Base-by-base conservation (phyloP, 352 stramenopile genomes). In the Pythium coloratum region DNA sequence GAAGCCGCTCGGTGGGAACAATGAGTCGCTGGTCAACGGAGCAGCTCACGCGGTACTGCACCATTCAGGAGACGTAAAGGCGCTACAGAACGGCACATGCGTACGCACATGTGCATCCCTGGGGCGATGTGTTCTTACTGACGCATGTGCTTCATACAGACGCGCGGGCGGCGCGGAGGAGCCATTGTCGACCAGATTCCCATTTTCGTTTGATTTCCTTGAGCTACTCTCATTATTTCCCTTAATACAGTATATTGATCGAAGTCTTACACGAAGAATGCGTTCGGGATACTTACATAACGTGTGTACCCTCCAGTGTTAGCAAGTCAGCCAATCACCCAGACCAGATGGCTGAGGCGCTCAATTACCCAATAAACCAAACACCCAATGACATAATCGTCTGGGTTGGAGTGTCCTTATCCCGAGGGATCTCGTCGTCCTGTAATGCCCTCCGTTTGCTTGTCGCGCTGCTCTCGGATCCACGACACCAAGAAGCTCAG, bases 351-450 rank as follows among this genome's bases (percentile, higher is more conserved):
- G 46, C 46, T 38, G 33, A 14, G 2, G 7, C 14, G 12, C 46
- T 8, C 20, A 13, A 14, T 13, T 26, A 33, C 36, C 24, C 36
- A 62, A 54, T 42, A 4, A 40, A 9, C 36, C 36, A 54, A 50
- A 28, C 13, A 34, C 55, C 55, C 55, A 61, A 32, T 20, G 13
- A 50, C 16, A 34, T 0, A 62, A 7, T 38, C 10, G 18, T 50
- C 40, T 28, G 55, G 58, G 53, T 56, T 30, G 24, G 14, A 1
- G 47, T 56, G 46, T 64, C 40, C 32, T 46, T 55, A 13, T 32
- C 3, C 1, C 42, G 58, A 26, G 40, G 42, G 58, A 55, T 64
- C 42, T 64, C 58, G 20, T 24, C 20, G 20, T 24, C 40, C 47
- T 14, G 33, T 64, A 36, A 24, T 60, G 55, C 55, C 55, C 32